Evolutionary conservation across 116 monocot species (phyloP).

Genomic region (Dioscorea cayenensis): DNA sequence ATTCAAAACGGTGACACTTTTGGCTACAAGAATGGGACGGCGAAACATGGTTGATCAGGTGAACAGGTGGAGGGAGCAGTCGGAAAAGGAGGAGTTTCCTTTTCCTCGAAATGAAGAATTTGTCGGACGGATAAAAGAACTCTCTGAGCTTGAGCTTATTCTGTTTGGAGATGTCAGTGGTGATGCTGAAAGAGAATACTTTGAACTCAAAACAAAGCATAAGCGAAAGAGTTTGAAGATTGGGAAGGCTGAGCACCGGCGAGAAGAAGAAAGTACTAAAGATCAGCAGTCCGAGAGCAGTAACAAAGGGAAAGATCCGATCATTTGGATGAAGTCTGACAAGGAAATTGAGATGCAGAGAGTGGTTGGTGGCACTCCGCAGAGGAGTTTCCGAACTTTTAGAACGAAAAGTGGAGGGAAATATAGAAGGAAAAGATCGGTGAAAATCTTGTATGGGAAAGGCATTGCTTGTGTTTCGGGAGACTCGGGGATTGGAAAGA

Average conservation of each 20-base stretch:
- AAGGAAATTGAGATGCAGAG: slow-evolving; percentile 84
- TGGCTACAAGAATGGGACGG: slow-evolving; percentile 72
- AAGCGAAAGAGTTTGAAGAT: slow-evolving; percentile 32
- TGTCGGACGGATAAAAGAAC: slow-evolving; percentile 76
- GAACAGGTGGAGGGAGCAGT: slow-evolving; percentile 69
- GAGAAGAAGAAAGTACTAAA: slow-evolving; percentile 22
- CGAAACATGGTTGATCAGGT: slow-evolving; percentile 74
- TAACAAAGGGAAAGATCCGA: slow-evolving; percentile 65
- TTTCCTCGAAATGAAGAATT: slow-evolving; percentile 68
- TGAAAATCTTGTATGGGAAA: slow-evolving; percentile 61
- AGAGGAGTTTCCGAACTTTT: slow-evolving; percentile 16
- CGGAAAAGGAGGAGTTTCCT: slow-evolving; percentile 84
- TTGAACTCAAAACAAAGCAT: slow-evolving; percentile 67
- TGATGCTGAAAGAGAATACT: slow-evolving; percentile 75
- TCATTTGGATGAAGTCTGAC: slow-evolving; percentile 83
- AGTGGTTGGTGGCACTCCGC: slow-evolving; percentile 29
- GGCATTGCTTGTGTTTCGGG: slow-evolving; percentile 89
- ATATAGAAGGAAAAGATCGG: slow-evolving; percentile 38
- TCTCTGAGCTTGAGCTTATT: slow-evolving; percentile 83
- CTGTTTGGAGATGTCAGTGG: slow-evolving; percentile 87
- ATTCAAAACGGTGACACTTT: slow-evolving; percentile 44
- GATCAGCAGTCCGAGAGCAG: slow-evolving; percentile 40
- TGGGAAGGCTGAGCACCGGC: slow-evolving; percentile 10
- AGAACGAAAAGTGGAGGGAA: slow-evolving; percentile 31
- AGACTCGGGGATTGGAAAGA: slow-evolving; percentile 88